Evolutionary conservation across 306 rosid species (phyloP).

Genomic region (Gleditsia sinensis): DNA sequence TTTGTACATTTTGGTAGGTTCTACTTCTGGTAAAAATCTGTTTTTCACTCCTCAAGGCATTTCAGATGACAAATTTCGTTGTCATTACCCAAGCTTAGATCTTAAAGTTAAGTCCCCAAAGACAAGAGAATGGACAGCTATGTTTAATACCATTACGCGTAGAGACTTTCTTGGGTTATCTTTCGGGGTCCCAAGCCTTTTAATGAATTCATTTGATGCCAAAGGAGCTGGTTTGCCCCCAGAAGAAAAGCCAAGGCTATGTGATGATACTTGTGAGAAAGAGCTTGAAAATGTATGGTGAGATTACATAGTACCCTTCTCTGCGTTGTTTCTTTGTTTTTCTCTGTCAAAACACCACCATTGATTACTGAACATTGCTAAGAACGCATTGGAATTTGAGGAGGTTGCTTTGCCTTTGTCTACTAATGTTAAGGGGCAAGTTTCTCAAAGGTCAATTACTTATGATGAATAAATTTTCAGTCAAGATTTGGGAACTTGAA

Average conservation of each 20-base stretch:
- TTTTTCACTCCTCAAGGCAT: conserved; percentile 37
- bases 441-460: background rate
- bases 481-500: background rate
- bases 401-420: background rate
- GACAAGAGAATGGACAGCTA: conserved; percentile 40
- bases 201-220: conserved; percentile 50
- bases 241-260: conserved; percentile 80
- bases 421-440: background rate
- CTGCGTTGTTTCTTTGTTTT: background rate
- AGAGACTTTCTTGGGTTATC: conserved; percentile 68
- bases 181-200: conserved; percentile 61
- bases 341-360: background rate
- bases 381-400: conserved; percentile 14
- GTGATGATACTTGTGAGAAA: conserved; percentile 74
- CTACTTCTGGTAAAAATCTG: conserved; percentile 38
- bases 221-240: conserved; percentile 93
- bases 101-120: conserved; percentile 34
- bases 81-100: conserved; percentile 39
- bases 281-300: conserved; percentile 99
- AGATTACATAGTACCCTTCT: conserved; percentile 56
- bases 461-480: background rate
- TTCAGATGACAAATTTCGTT: conserved; percentile 40
- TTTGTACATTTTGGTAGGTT: conserved; percentile 44
- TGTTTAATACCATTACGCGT: conserved; percentile 47
- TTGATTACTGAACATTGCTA: conserved; percentile 5